Conservation (phyloP, 202 grass and related monocot species). For the Schoenoplectus triqueter region DNA sequence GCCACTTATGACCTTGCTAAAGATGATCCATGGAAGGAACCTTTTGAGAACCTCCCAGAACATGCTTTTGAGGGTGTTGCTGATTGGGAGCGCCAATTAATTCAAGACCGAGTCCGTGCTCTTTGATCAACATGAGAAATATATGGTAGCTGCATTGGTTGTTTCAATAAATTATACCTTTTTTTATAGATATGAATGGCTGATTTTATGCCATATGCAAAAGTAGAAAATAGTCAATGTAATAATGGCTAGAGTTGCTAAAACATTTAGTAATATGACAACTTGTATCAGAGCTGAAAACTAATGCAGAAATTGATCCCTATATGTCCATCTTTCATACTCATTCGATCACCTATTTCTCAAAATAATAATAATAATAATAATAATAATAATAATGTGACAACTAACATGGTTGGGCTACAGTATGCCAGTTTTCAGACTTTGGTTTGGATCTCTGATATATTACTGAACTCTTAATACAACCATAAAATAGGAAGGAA, state of each 20-base stretch:
- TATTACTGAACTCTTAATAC: not conserved
- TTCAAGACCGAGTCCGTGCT: slow-evolving; percentile 59
- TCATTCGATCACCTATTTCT: not conserved
- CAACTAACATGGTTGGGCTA: not conserved
- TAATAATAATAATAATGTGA: no score
- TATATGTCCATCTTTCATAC: slow-evolving; percentile 14
- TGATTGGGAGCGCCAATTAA: slow-evolving; percentile 66
- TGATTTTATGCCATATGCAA: not conserved
- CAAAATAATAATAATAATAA: no score
- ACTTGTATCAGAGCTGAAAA: not conserved
- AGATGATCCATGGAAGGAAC: slow-evolving; percentile 71
- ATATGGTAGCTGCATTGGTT: not conserved
- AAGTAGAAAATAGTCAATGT: not conserved
- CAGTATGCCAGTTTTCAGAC: no score
- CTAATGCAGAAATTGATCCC: slow-evolving; percentile 8
- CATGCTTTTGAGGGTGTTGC: slow-evolving; percentile 69
- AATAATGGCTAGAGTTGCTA: not conserved
- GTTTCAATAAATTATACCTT: not conserved
- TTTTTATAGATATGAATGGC: slow-evolving; percentile 1
- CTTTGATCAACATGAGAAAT: slow-evolving; percentile 39
- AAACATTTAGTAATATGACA: not conserved
- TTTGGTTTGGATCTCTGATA: not conserved
- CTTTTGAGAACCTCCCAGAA: slow-evolving; percentile 74
- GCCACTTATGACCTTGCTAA: slow-evolving; percentile 84
- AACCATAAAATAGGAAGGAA: no score